These are phyloP conservation scores for Amylocystis lapponica DNA, from an alignment of 768 basidiomycete species.

Conservation along the genomic window DNA sequence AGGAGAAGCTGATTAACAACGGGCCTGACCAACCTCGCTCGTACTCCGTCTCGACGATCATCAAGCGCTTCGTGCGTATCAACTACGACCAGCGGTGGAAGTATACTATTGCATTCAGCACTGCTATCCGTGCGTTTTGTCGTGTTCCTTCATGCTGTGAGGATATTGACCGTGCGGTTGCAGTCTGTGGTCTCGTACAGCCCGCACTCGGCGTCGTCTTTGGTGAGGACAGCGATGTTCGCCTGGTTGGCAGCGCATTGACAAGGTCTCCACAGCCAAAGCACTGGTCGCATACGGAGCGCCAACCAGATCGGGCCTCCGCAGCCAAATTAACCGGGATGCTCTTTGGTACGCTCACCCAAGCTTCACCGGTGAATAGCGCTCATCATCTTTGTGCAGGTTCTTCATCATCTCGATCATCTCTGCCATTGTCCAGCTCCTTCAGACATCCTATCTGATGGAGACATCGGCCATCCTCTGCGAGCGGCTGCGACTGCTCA, in stretches of 20 bases:
- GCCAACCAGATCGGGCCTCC: constrained; percentile 34
- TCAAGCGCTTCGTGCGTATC: constrained; percentile 62
- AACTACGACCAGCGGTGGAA: constrained; percentile 52
- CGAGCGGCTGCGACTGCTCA: constrained; percentile 59
- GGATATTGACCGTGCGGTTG: too few species aligned
- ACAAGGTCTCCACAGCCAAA: constrained; percentile 34
- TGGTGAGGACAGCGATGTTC: constrained; percentile 23
- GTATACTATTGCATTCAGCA: constrained; percentile 54
- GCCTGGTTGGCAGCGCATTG: not conserved
- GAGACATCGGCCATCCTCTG: constrained; percentile 66
- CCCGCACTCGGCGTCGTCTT: constrained; percentile 71
- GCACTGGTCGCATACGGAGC: constrained; percentile 54
- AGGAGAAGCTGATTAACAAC: constrained; percentile 39
- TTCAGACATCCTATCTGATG: constrained; percentile 71
- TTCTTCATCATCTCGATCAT: constrained; percentile 78
- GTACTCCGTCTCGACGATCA: constrained; percentile 52
- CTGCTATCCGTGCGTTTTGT: constrained; percentile 37
- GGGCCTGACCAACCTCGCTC: constrained; percentile 27
- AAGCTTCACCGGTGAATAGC: not conserved
- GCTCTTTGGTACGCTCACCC: constrained; percentile 47
- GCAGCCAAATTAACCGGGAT: constrained; percentile 56
- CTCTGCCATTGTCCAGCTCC: constrained; percentile 50
- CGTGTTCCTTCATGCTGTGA: too few species aligned
- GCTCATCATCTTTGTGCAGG: constrained; percentile 30
- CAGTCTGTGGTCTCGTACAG: constrained; percentile 17